These are phyloP conservation scores for Cyclaneusma minus DNA, from an alignment of 2,329 filamentous ascomycete genomes.

Conservation along the genomic window DNA sequence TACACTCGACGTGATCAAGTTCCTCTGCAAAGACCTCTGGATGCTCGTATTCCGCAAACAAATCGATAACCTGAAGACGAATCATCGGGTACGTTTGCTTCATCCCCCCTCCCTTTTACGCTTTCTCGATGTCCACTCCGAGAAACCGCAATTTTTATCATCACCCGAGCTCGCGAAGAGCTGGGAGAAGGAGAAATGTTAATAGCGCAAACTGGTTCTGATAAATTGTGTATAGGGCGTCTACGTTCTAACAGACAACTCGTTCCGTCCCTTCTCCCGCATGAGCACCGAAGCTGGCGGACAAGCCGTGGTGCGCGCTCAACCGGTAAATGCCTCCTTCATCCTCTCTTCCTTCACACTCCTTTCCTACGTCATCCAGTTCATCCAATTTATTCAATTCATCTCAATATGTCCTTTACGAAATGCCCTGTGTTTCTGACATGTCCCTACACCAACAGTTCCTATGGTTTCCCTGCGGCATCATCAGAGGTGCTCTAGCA, in stretches of 20 bases:
- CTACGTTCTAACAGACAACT: constrained; percentile 87
- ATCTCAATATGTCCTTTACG: no score
- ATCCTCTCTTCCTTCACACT: constrained; percentile 2
- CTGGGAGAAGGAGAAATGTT: background rate
- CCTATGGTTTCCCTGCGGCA: constrained; percentile 86
- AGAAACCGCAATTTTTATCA: no score
- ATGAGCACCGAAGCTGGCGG: constrained; percentile 75
- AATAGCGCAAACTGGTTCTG: background rate
- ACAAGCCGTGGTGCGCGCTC: constrained; percentile 58
- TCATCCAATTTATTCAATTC: constrained; percentile 1
- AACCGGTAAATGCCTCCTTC: constrained; percentile 47
- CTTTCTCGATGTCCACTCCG: background rate
- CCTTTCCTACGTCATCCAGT: background rate
- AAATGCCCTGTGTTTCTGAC: constrained; percentile 8
- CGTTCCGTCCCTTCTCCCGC: constrained; percentile 73
- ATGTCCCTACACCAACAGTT: constrained; percentile 38
- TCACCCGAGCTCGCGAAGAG: no score
- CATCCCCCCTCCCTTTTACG: background rate
- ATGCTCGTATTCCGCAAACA: constrained; percentile 89
- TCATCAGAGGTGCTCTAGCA: constrained; percentile 84
- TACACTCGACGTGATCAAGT: constrained; percentile 92
- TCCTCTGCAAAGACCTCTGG: constrained; percentile 97
- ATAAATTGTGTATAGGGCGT: constrained; percentile 48
- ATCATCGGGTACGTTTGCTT: constrained; percentile 60
- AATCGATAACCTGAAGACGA: constrained; percentile 96